Evolutionary conservation across 306 rosid species (phyloP).

Genomic region (Quercus ilex): DNA sequence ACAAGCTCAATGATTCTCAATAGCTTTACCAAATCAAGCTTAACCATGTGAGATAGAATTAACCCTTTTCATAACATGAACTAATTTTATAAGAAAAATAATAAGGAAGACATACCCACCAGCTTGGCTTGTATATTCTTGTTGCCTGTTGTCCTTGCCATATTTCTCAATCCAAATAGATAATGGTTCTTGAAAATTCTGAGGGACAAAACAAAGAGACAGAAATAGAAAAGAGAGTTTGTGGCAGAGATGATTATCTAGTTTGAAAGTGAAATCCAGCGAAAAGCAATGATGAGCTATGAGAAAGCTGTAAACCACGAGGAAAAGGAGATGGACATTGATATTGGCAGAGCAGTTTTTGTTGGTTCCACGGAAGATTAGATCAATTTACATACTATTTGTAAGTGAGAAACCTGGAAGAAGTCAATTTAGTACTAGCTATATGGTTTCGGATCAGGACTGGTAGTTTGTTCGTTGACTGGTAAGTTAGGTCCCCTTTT

Average conservation of each 20-base stretch:
- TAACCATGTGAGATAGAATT: not conserved
- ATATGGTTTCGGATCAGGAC: slow-evolving; percentile 16
- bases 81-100: not conserved
- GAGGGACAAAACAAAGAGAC: no score
- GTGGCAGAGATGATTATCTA: not conserved
- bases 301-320: not conserved
- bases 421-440: slow-evolving; percentile 5
- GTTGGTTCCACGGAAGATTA: slow-evolving; percentile 7
- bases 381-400: not conserved
- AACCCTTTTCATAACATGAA: not conserved
- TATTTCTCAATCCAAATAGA: slow-evolving; percentile 18
- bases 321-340: not conserved
- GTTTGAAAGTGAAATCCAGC: slow-evolving; percentile 18
- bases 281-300: not conserved
- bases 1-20: not conserved
- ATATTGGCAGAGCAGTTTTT: not conserved
- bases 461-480: slow-evolving; percentile 66
- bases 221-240: not conserved
- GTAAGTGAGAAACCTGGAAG: slow-evolving; percentile 2
- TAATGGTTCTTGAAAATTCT: not conserved
- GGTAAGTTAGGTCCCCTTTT: slow-evolving; percentile 31
- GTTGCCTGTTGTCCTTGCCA: slow-evolving; percentile 63
- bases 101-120: slow-evolving; percentile 82
- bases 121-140: slow-evolving; percentile 87
- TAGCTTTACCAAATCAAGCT: not conserved